Evolutionary conservation across 2,329 filamentous ascomycete genomes (phyloP), one percentile per base, ranked within the genome.

Genomic region (Pezicula radicicola): DNA sequence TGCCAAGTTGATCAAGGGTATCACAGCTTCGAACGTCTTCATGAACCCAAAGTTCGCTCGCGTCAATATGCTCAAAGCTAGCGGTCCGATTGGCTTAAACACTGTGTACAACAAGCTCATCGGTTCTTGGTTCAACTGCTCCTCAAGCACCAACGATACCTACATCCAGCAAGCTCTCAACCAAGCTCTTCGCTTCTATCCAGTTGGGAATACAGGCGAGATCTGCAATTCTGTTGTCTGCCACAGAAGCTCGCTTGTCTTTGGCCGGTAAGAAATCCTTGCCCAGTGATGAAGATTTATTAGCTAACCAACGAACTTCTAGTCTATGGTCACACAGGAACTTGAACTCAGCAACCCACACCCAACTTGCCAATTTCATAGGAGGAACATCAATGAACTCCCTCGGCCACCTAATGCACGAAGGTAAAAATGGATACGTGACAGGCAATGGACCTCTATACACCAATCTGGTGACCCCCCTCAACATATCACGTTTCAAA

Each of bases 271-370:
- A 25, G 25, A 5, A 7, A 25, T 25, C 25, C 25, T 25, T 25
- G 25, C 6, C 4, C 4, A 1, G 25, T 25, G 6, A 25, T 25
- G 25, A 5, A 25, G 25, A 7, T 25, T 5, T 25, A 25, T 25
- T 25, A 25, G 25, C 25, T 25, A 25, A 25, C 25, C 5, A 25
- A 25, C 25, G 6, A 25, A 25, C 25, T 25, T 25, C 25, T 25
- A 25, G 25, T 25, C 25, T 25, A 69, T 87, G 81, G 81, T 80
- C 75, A 61, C 83, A 86, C 65, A 62, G 56, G 6, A 84, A 85
- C 63, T 74, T 85, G 35, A 84, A 84, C 68, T 78, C 79, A 65
- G 80, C 76, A 6, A 86, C 83, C 6, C 83, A 85, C 66, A 67
- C 73, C 1, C 75, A 81, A 58, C 74, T 84, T 46, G 74, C 79